These are phyloP conservation scores for Cylindricascospora bacillispora DNA, from an alignment of 1,139 yeast species.

Conservation along the genomic window DNA sequence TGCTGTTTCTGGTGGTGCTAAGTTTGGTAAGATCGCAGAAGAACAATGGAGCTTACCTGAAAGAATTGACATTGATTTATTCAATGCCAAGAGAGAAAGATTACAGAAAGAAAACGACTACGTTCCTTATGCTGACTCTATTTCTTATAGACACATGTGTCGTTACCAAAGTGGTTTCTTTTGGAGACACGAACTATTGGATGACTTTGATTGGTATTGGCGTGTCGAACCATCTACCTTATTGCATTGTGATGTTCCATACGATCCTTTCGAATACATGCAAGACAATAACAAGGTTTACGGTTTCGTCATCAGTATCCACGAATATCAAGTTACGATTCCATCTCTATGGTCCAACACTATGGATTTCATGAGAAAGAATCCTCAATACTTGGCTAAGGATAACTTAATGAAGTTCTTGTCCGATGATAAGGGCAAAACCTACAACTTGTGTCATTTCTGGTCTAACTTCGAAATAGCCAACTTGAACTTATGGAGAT, in stretches of 20 bases:
- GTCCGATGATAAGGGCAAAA: slow-evolving; percentile 49
- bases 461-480: slow-evolving; percentile 86
- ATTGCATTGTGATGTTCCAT: slow-evolving; percentile 66
- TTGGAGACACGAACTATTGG: slow-evolving; percentile 63
- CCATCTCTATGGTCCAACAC: slow-evolving; percentile 74
- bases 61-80: slow-evolving; percentile 47
- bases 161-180: slow-evolving; percentile 86
- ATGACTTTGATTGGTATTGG: slow-evolving; percentile 81
- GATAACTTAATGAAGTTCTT: slow-evolving; percentile 63
- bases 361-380: slow-evolving; percentile 46
- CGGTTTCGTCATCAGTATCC: slow-evolving; percentile 72
- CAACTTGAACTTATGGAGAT: slow-evolving; percentile 60
- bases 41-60: slow-evolving; percentile 48
- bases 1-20: slow-evolving; percentile 37
- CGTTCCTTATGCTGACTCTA: slow-evolving; percentile 51
- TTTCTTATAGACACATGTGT: slow-evolving; percentile 78
- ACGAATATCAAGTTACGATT: slow-evolving; percentile 70
- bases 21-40: slow-evolving; percentile 43
- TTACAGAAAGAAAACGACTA: slow-evolving; percentile 32
- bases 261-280: slow-evolving; percentile 77
- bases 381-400: slow-evolving; percentile 52
- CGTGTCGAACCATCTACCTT: slow-evolving; percentile 83
- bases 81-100: slow-evolving; percentile 38
- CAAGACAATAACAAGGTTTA: slow-evolving; percentile 59
- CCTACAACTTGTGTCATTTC: slow-evolving; percentile 73